Evolutionary conservation across 176 grass and related monocot genomes (phyloP), one percentile per base, ranked within the genome.

Genomic region (Miscanthus lutarioriparius): DNA sequence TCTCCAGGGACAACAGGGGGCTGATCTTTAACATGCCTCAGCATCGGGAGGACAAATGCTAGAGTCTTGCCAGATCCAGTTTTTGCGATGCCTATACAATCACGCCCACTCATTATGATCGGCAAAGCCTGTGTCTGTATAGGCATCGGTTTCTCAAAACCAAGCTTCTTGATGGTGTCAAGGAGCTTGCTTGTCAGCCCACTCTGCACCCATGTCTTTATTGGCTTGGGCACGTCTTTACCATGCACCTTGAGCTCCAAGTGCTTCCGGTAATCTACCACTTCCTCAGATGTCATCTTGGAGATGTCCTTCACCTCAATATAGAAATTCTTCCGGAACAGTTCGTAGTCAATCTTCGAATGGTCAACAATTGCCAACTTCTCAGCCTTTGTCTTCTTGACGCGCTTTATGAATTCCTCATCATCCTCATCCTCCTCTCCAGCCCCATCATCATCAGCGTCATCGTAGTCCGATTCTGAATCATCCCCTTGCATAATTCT

Each of bases 21-120:
- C 65, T 98, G 96, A 30, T 98, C 96, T 87, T 98, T 98, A 62
- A 98, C 94, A 86, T 98, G 96, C 64, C 96, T 92, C 47, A 98
- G 83, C 96, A 98, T 98, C 0, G 96, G 96, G 65, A 98, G 87
- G 81, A 98, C 93, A 93, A 98, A 98, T 5, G 96, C 96, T 75
- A 98, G 56, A 10, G 96, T 98, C 86, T 98, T 98, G 73, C 96
- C 96, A 64, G 96, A 98, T 67, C 96, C 96, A 72, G 96, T 98
- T 82, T 98, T 98, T 74, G 87, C 96, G 67, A 98, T 78, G 49
- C 96, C 96, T 80, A 98, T 98, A 87, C 96, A 94, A 76, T 98
- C 96, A 20, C 96, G 93, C 25, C 96, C 96, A 44, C 91, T 98
- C 96, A 98, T 98, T 67, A 98, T 98, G 45, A 89, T 63, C 17